These are phyloP conservation scores for Populus pruinosa DNA, from an alignment of 345 rosid species.

Conservation along the genomic window DNA sequence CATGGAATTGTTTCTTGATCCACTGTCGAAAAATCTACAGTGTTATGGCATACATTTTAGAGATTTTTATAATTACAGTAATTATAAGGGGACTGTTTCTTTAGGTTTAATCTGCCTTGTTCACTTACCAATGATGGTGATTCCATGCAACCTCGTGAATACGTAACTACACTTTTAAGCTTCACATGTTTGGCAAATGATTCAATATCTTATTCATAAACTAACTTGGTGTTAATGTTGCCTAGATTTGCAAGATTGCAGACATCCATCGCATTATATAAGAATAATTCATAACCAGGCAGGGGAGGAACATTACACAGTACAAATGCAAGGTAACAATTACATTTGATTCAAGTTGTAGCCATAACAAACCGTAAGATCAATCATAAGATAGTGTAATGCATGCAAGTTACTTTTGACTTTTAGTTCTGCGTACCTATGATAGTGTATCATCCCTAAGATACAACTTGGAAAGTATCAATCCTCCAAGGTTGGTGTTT, in stretches of 20 bases:
- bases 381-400: background rate
- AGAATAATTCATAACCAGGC: too few species aligned
- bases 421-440: slow-evolving; percentile 11
- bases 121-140: background rate
- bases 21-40: too few species aligned
- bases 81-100: background rate
- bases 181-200: background rate
- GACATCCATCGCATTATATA: too few species aligned
- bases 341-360: too few species aligned
- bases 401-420: slow-evolving; percentile 7
- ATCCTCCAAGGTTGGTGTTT: slow-evolving; percentile 15
- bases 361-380: background rate
- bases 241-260: background rate
- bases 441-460: slow-evolving; percentile 1
- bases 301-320: background rate
- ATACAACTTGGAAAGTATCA: slow-evolving; percentile 1
- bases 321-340: too few species aligned
- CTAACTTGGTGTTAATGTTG: background rate
- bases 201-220: background rate
- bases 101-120: background rate
- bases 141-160: background rate
- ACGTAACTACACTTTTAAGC: background rate
- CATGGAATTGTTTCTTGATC: too few species aligned
- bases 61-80: too few species aligned
- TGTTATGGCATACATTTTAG: too few species aligned